Percentiles rank a stretch among this genome's conserved stretches.
Conservation (phyloP, 768 basidiomycete genomes). For the Rhodotorula sphaerocarpa region DNA sequence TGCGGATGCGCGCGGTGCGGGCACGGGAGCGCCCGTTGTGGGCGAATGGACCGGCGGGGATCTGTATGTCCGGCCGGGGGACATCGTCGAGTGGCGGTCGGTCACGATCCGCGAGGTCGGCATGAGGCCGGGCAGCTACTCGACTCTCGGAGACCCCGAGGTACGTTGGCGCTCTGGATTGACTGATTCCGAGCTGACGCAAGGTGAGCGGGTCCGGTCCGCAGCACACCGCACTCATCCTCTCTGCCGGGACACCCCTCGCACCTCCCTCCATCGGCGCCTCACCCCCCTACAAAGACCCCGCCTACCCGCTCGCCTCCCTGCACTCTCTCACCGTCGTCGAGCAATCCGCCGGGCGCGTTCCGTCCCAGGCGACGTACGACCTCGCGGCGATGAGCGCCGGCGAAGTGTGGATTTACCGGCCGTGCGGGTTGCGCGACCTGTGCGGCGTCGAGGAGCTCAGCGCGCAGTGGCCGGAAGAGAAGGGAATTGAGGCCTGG, state of each 20-base stretch:
- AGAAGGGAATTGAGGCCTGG: slow-evolving; percentile 10
- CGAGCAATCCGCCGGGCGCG: slow-evolving; percentile 50
- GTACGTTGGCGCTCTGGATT: slow-evolving; percentile 6
- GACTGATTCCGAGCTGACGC: neutral
- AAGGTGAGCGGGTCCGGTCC: no score
- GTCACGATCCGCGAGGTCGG: slow-evolving; percentile 43
- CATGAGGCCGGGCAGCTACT: slow-evolving; percentile 21
- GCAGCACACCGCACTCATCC: slow-evolving; percentile 52
- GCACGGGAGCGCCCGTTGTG: neutral
- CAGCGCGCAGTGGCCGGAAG: slow-evolving; percentile 25
- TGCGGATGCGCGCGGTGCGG: slow-evolving; percentile 46
- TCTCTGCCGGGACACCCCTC: slow-evolving; percentile 44
- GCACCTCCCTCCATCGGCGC: slow-evolving; percentile 37
- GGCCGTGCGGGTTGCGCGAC: slow-evolving; percentile 45
- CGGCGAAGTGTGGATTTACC: slow-evolving; percentile 56
- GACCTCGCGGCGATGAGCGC: slow-evolving; percentile 48
- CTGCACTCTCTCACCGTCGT: slow-evolving; percentile 51
- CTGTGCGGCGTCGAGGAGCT: slow-evolving; percentile 30
- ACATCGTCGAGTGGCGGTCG: slow-evolving; percentile 53
- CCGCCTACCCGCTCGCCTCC: slow-evolving; percentile 45
- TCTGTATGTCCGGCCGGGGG: slow-evolving; percentile 51
- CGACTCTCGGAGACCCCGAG: slow-evolving; percentile 50
- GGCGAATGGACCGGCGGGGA: slow-evolving; percentile 44
- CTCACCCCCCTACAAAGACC: slow-evolving; percentile 37
- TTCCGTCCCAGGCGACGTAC: slow-evolving; percentile 48